phyloP scores from a whole-genome alignment of 208 protist genomes.

The Leishmania arabica region DNA sequence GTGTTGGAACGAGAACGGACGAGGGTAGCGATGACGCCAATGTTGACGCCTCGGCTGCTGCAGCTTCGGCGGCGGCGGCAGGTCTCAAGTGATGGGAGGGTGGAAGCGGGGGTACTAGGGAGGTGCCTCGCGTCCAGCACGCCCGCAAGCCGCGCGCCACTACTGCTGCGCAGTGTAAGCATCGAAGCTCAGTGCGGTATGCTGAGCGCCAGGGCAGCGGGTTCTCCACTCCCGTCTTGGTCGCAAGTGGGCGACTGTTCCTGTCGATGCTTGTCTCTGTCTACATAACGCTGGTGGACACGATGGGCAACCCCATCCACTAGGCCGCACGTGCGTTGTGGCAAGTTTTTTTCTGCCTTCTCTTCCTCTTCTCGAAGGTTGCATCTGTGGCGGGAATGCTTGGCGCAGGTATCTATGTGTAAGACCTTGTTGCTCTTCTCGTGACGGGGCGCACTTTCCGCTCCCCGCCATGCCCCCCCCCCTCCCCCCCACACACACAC shows the following conservation, averaged over 20 bases:
- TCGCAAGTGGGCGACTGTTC: slow-evolving; percentile 26
- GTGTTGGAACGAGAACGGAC: slow-evolving; percentile 49
- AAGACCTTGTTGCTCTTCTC: not conserved
- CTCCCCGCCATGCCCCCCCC: not conserved
- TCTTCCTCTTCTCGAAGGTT: not conserved
- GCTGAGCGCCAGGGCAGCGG: not conserved
- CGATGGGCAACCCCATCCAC: not conserved
- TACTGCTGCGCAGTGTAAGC: slow-evolving; percentile 19
- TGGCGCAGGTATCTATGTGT: not conserved
- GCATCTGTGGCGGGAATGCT: not conserved
- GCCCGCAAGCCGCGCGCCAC: slow-evolving; percentile 45
- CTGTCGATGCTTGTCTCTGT: slow-evolving; percentile 10
- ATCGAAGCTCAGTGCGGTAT: not conserved
- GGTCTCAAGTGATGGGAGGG: too few relatives aligned
- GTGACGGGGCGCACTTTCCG: not conserved
- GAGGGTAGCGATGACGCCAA: slow-evolving; percentile 14
- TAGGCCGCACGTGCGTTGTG: not conserved
- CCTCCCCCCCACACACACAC: too few relatives aligned
- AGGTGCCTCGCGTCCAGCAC: slow-evolving; percentile 49
- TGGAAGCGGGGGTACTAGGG: not conserved
- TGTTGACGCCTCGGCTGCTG: slow-evolving; percentile 24
- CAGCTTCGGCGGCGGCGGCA: slow-evolving; percentile 9
- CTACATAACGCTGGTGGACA: not conserved
- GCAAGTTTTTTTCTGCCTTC: not conserved
- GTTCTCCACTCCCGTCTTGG: slow-evolving; percentile 23